phyloP scores from a whole-genome alignment of 2,329 filamentous ascomycete species.

The Aspergillus amoenus region DNA sequence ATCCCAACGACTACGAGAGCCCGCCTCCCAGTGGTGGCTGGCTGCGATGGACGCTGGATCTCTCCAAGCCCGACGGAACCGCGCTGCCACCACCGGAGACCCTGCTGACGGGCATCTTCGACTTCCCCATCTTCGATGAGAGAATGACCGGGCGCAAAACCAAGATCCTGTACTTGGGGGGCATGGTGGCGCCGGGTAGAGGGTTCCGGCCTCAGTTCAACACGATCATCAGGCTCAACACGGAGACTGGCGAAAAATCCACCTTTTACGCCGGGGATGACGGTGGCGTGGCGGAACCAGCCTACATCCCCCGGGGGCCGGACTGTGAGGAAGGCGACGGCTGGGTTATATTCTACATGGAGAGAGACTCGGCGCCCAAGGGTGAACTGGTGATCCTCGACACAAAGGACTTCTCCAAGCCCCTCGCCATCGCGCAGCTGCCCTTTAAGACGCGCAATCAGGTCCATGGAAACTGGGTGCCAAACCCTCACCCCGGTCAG shows the following conservation, averaged over 20 bases:
- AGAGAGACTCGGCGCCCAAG: background rate
- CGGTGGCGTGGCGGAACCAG: background rate
- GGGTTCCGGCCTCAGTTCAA: background rate
- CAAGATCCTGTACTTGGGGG: background rate
- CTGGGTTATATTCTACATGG: background rate
- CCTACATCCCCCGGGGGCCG: conserved; percentile 5
- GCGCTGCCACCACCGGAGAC: too few species aligned
- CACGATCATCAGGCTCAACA: background rate
- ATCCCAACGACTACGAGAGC: background rate
- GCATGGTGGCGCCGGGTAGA: background rate
- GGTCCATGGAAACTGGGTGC: conserved; percentile 37
- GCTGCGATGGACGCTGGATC: too few species aligned
- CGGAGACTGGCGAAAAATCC: background rate
- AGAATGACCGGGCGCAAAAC: too few species aligned
- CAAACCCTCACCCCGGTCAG: background rate
- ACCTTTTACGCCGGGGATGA: background rate
- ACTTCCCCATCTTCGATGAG: too few species aligned
- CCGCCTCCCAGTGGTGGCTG: too few species aligned
- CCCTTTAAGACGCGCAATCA: conserved; percentile 34
- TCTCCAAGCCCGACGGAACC: too few species aligned
- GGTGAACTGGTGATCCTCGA: conserved; percentile 40
- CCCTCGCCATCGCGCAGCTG: conserved; percentile 42
- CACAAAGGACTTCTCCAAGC: conserved; percentile 38
- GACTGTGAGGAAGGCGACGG: conserved; percentile 2
- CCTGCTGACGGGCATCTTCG: too few species aligned